phyloP scores from a whole-genome alignment of 1,284 basidiomycete genomes.

The Tilletia indica region DNA sequence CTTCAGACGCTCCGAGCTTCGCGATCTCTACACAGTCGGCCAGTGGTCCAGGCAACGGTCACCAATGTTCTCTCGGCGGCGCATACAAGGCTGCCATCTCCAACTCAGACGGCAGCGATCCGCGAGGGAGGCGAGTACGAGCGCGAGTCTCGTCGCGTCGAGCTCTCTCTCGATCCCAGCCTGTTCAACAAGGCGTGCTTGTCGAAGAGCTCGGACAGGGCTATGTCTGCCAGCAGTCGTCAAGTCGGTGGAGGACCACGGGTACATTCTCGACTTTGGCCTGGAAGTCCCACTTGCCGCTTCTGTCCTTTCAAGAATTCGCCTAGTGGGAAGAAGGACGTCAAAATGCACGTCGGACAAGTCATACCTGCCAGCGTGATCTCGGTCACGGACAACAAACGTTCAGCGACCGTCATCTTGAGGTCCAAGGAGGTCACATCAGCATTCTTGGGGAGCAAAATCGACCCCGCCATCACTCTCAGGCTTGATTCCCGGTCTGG shows the following conservation, averaged over 20 bases:
- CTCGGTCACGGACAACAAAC: slow-evolving; percentile 52
- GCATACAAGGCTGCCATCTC: slow-evolving; percentile 64
- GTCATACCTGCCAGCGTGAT: slow-evolving; percentile 52
- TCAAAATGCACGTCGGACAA: slow-evolving; percentile 52
- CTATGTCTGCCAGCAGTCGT: slow-evolving; percentile 43
- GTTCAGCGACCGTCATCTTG: slow-evolving; percentile 52
- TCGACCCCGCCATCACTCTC: slow-evolving; percentile 61
- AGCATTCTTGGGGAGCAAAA: slow-evolving; percentile 30
- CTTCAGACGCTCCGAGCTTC: slow-evolving; percentile 41
- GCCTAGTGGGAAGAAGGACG: slow-evolving; percentile 29
- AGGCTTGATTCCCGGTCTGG: slow-evolving; percentile 79
- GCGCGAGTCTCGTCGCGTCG: slow-evolving; percentile 62
- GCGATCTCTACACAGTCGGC: slow-evolving; percentile 74
- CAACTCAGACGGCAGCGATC: slow-evolving; percentile 61
- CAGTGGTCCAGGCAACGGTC: slow-evolving; percentile 83
- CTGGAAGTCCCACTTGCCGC: slow-evolving; percentile 32
- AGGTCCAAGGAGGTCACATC: slow-evolving; percentile 39
- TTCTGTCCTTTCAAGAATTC: slow-evolving; percentile 51
- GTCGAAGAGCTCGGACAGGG: slow-evolving; percentile 70
- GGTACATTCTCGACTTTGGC: slow-evolving; percentile 85
- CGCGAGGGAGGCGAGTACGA: slow-evolving; percentile 50
- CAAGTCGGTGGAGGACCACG: slow-evolving; percentile 88
- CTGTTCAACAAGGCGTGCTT: slow-evolving; percentile 79
- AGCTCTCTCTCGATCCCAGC: slow-evolving; percentile 79
- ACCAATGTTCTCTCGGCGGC: slow-evolving; percentile 63